phyloP scores from a whole-genome alignment of 2,329 filamentous ascomycete species.

The Aspergillus jensenii region DNA sequence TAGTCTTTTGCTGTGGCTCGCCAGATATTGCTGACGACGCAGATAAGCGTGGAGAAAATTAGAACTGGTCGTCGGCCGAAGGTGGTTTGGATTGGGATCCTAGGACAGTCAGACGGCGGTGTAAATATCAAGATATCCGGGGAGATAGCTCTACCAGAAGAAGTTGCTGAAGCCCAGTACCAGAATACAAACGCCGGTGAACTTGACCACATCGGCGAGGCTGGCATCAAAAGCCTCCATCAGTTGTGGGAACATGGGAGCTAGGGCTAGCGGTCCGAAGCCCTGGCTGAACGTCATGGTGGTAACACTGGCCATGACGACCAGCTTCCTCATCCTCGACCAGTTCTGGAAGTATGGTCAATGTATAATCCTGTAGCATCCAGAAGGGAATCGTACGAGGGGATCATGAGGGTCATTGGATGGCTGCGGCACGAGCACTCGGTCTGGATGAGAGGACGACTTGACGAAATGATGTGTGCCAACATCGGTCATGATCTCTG shows the following conservation, averaged over 20 bases:
- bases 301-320: conserved; percentile 48
- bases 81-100: conserved; percentile 56
- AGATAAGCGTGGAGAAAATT: conserved; percentile 54
- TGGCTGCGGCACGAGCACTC: conserved; percentile 54
- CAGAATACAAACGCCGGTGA: conserved; percentile 57
- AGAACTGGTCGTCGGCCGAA: conserved; percentile 57
- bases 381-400: conserved; percentile 27
- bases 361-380: too few species aligned
- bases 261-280: conserved; percentile 55
- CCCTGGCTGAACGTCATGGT: conserved; percentile 54
- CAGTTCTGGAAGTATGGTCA: conserved; percentile 41
- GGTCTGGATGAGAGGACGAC: conserved; percentile 38
- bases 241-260: conserved; percentile 61
- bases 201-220: conserved; percentile 55
- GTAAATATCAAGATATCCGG: not conserved
- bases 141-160: conserved; percentile 46
- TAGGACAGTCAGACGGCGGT: conserved; percentile 19
- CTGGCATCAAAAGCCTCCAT: conserved; percentile 56
- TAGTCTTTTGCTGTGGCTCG: conserved; percentile 59
- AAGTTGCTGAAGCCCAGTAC: conserved; percentile 62
- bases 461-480: conserved; percentile 66
- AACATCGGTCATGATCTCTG: conserved; percentile 62
- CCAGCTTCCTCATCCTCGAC: conserved; percentile 50
- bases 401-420: conserved; percentile 49
- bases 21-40: conserved; percentile 57